Percentiles rank a stretch among this genome's conserved stretches.
phyloP scores from a whole-genome alignment of 345 rosid genomes.

The Hibiscus tridactylites region DNA sequence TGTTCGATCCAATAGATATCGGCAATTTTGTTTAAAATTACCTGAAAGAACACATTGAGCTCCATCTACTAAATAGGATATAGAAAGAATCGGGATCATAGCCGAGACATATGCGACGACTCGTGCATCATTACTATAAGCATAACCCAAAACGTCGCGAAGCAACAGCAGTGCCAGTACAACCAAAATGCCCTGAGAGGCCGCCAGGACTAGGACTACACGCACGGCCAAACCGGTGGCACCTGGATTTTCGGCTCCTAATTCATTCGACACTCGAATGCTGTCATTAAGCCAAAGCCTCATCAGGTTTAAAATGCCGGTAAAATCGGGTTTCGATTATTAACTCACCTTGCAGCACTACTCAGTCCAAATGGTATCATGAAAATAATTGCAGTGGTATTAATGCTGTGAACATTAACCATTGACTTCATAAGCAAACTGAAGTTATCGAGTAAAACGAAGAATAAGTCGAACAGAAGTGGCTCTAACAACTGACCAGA shows the following conservation, averaged over 20 bases:
- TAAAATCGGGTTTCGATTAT: no score
- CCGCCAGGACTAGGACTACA: slow-evolving; percentile 7
- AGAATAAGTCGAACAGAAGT: background rate
- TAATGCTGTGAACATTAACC: background rate
- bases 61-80: slow-evolving; percentile 30
- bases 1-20: no score
- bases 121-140: slow-evolving; percentile 22
- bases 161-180: background rate
- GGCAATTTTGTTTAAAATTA: no score
- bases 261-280: slow-evolving; percentile 24
- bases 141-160: slow-evolving; percentile 10
- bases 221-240: slow-evolving; percentile 14
- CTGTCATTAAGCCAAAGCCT: slow-evolving; percentile 5
- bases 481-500: background rate
- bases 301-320: no score
- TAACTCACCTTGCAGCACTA: slow-evolving; percentile 8
- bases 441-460: background rate
- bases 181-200: slow-evolving; percentile 7
- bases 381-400: background rate
- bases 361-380: slow-evolving; percentile 15
- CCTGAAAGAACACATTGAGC: slow-evolving; percentile 44
- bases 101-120: slow-evolving; percentile 26
- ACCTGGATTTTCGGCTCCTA: slow-evolving; percentile 20
- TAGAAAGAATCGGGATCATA: slow-evolving; percentile 28
- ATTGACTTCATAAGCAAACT: background rate